Evolutionary conservation across 108 stramenopile species (phyloP), one percentile per base, ranked within the genome.

Genomic region (Skeletonema costatum): DNA sequence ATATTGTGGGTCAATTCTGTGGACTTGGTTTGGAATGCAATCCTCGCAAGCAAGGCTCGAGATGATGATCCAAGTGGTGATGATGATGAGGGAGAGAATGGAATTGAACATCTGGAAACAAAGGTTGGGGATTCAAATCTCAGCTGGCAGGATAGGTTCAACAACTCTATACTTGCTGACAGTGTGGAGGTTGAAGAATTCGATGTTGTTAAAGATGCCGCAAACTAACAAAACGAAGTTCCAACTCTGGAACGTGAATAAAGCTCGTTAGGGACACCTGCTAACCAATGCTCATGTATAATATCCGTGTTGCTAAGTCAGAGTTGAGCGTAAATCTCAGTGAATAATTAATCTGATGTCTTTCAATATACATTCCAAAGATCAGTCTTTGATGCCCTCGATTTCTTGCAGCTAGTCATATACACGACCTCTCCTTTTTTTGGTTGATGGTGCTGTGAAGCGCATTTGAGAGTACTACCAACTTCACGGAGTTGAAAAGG

Each of bases 1-100:
- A 95, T 98, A 73, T 83, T 98, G 12, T 98, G 97, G 97, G 97
- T 98, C 31, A 95, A 94, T 63, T 90, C 83, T 13, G 95, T 96
- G 10, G 95, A 96, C 82, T 81, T 96, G 78, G 80, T 96, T 11
- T 96, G 95, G 95, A 94, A 94, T 73, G 93, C 95, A 6, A 96
- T 96, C 68, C 71, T 96, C 36, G 90, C 93, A 11, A 79, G 82
- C 32, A 85, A 87, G 68, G 82, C 93, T 19, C 81, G 89, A 32
- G 79, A 71, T 46, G 77, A 85, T 32, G 76, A 82, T 13, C 64
- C 73, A 32, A 69, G 33, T 17, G 31, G 17, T 19, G 73, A 68
- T 69, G 70, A 30, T 0, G 61, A 33, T 63, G 21, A n/a, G 0
- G 1, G 30, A 4, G 29, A 33, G 29, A 21, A 51, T 19, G 50